phyloP scores from a whole-genome alignment of 1,139 yeast species.

The Candida albicans region DNA sequence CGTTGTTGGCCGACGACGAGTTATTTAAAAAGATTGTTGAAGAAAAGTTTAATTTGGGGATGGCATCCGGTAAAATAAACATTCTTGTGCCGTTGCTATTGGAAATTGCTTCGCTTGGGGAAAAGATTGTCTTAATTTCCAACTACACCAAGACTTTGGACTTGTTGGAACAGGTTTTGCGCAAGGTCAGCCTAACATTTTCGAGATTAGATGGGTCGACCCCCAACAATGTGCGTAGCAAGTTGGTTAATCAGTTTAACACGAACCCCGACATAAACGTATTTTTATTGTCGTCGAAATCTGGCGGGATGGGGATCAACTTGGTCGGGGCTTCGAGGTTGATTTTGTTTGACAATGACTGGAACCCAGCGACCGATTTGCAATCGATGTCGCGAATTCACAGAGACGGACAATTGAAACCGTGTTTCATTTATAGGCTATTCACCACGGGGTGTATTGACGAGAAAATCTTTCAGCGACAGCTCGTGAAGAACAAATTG shows the following conservation, averaged over 20 bases:
- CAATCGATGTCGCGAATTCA: slow-evolving; percentile 97
- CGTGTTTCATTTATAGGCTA: slow-evolving; percentile 81
- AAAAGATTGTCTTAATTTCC: slow-evolving; percentile 84
- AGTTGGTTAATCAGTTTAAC: slow-evolving; percentile 72
- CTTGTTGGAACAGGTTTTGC: slow-evolving; percentile 60
- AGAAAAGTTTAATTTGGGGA: slow-evolving; percentile 9
- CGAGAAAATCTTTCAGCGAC: slow-evolving; percentile 94
- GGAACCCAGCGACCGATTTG: slow-evolving; percentile 91
- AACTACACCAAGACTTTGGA: slow-evolving; percentile 89
- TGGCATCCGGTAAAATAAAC: slow-evolving; percentile 56
- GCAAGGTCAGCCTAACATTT: slow-evolving; percentile 50
- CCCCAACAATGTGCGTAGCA: slow-evolving; percentile 61
- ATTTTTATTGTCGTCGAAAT: slow-evolving; percentile 80
- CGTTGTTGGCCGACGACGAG: slow-evolving; percentile 49
- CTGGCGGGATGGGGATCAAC: slow-evolving; percentile 94
- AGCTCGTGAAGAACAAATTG: slow-evolving; percentile 76
- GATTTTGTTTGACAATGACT: slow-evolving; percentile 82
- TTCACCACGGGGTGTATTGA: slow-evolving; percentile 88
- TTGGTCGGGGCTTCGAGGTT: slow-evolving; percentile 87
- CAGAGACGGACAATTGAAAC: slow-evolving; percentile 83
- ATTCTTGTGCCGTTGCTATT: slow-evolving; percentile 54
- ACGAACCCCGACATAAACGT: slow-evolving; percentile 48
- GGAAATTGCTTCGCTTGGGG: slow-evolving; percentile 44
- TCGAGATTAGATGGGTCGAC: slow-evolving; percentile 85
- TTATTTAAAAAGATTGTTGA: slow-evolving; percentile 25